Conservation (phyloP, 1,284 basidiomycete genomes). For the Ganoderma boninense region DNA sequence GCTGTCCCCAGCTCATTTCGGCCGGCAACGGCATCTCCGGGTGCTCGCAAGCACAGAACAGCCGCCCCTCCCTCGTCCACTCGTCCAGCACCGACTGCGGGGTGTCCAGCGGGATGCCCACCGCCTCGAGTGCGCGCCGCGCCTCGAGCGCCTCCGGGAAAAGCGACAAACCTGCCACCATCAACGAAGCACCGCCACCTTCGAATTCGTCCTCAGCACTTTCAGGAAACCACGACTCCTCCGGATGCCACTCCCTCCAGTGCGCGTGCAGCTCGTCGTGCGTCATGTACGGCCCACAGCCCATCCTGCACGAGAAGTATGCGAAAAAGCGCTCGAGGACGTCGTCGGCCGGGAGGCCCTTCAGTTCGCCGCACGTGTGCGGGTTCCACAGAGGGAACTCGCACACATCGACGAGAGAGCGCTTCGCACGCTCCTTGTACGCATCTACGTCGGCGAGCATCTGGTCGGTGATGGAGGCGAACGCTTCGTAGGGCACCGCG, state of each 20-base stretch:
- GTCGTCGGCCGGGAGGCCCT: slow-evolving; percentile 14
- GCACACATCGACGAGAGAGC: not conserved
- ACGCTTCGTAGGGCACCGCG: not conserved
- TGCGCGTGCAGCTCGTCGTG: slow-evolving; percentile 13
- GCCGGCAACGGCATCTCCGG: no score
- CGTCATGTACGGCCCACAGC: slow-evolving; percentile 4
- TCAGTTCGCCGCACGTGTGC: no score
- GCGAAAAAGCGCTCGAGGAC: slow-evolving; percentile 11
- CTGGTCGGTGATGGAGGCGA: not conserved
- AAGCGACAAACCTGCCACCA: not conserved
- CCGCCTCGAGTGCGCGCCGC: not conserved
- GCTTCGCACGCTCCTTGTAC: slow-evolving; percentile 9
- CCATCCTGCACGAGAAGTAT: slow-evolving; percentile 13
- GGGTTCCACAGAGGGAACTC: not conserved
- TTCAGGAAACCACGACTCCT: not conserved
- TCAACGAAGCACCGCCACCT: not conserved
- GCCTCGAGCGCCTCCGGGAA: not conserved
- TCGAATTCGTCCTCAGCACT: no score
- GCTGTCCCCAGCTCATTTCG: no score
- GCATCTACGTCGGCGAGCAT: slow-evolving; percentile 6
- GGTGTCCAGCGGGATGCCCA: not conserved
- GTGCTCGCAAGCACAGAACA: no score
- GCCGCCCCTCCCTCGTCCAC: no score
- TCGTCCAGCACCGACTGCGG: not conserved
- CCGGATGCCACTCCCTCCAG: slow-evolving; percentile 17